Base-by-base conservation (phyloP, 805 yeast genomes). In the Ogataea paraovalis region DNA sequence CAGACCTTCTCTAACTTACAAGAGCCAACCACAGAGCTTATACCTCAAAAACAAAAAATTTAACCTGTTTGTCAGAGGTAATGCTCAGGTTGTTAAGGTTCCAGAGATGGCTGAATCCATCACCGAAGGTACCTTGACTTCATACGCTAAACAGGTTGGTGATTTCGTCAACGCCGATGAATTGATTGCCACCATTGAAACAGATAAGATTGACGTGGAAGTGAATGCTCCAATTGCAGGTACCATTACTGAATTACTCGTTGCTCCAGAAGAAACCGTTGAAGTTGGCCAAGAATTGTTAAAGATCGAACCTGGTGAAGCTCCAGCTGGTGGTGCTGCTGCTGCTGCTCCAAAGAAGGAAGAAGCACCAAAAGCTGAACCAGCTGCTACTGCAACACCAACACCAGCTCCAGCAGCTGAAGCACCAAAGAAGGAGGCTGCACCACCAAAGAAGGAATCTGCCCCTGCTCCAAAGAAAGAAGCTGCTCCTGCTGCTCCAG, bases 91-190 rank as follows among this genome's bases (percentile, higher is more conserved):
- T 42, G 96, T 92, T 45, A 87, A 90, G 69, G 98, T 94, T 20
- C 99, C 99, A 42, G 95, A 88, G 55, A 90, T 94, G 97, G 98
- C 99, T 39, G 99, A 94, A 73, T 91, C 97, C 43, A 85, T 94
- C 64, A 88, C 97, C 38, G 99, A 94, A 70, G 99, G 99, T 66
- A 88, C 98, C 43, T 78, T 94, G 56, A 75, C 87, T 55, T 60
- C 78, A 16, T 84, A 73, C 64, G 72, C 75, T 55, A 85, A 84
- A 65, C 71, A 79, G 52, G 89, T 90, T 52, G 99, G 99, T 56
- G 98, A 92, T 51, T 90, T 71, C 60, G 92, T 92, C 47, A 79
- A 77, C 49, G 80, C 73, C 57, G 98, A 92, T 69, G 98, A 92
- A 72, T 82, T 87, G 55, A 76, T 94, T 58, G 98, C 98, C 49